Conservation (phyloP, 106 monocot species). For the Apostasia ramifera region DNA sequence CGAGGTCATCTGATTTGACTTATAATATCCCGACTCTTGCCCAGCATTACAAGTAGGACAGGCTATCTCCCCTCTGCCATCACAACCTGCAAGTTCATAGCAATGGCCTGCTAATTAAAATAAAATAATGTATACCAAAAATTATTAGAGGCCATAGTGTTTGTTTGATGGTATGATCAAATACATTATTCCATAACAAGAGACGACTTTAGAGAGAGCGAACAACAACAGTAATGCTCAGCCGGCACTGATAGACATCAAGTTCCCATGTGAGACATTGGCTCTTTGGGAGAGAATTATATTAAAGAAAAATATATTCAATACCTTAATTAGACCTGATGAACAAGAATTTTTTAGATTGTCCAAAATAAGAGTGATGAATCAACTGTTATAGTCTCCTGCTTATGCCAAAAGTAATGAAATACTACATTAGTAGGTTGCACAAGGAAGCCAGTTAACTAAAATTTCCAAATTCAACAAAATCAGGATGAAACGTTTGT, state of each 20-base stretch:
- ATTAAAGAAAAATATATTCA: background rate
- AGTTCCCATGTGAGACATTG: background rate
- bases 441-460: too few species aligned
- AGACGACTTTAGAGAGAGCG: background rate
- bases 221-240: background rate
- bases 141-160: background rate
- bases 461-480: too few species aligned
- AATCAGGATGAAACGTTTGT: too few species aligned
- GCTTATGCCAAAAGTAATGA: too few species aligned
- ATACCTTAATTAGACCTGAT: background rate
- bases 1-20: conserved; percentile 62
- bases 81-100: conserved; percentile 37
- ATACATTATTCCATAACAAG: background rate
- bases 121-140: background rate
- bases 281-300: background rate
- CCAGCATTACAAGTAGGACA: conserved; percentile 68
- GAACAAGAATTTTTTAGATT: background rate
- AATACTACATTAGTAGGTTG: too few species aligned
- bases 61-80: conserved; percentile 52
- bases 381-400: too few species aligned
- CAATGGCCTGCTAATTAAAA: background rate
- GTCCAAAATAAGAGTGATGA: background rate
- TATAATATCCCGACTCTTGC: conserved; percentile 52
- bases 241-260: background rate
- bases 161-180: background rate